phyloP scores from a whole-genome alignment of 169 alveolate genomes.

The Cryptosporidium andersoni region DNA sequence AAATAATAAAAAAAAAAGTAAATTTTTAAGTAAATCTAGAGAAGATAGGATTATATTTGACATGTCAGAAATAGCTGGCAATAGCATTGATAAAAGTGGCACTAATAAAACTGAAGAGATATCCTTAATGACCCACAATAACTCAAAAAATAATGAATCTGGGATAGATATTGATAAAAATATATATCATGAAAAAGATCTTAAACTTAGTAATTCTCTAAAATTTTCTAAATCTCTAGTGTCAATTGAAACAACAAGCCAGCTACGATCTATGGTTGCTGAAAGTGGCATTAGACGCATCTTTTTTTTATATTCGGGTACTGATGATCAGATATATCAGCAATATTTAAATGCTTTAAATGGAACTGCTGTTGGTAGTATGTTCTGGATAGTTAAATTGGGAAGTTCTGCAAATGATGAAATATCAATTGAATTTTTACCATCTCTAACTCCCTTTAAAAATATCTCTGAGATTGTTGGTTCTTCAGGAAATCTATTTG shows the following conservation, averaged over 20 bases:
- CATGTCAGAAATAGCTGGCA: too few relatives aligned
- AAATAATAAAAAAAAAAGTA: too few relatives aligned
- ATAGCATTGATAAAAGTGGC: too few relatives aligned
- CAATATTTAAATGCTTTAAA: conserved; percentile 27
- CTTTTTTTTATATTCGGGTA: conserved; percentile 49
- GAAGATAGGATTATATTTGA: too few relatives aligned
- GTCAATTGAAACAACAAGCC: background rate
- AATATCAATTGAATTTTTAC: conserved; percentile 6
- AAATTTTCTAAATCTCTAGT: too few relatives aligned
- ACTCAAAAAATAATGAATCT: too few relatives aligned
- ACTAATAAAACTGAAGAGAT: too few relatives aligned
- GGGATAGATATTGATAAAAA: too few relatives aligned
- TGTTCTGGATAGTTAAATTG: conserved; percentile 44
- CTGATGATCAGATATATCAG: conserved; percentile 13
- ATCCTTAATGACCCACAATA: too few relatives aligned
- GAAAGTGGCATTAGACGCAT: conserved; percentile 34
- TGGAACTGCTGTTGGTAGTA: conserved; percentile 34
- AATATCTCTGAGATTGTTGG: background rate
- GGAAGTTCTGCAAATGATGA: conserved; percentile 30
- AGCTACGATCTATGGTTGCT: conserved; percentile 18
- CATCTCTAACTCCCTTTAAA: conserved; percentile 3
- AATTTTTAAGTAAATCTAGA: too few relatives aligned
- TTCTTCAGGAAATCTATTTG: conserved; percentile 43
- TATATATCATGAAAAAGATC: too few relatives aligned
- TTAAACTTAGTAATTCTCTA: too few relatives aligned